Percentiles rank a stretch among this genome's conserved stretches.
Evolutionary conservation across 129 eudicot species (phyloP).

Genomic region (Artemisia tridentata): DNA sequence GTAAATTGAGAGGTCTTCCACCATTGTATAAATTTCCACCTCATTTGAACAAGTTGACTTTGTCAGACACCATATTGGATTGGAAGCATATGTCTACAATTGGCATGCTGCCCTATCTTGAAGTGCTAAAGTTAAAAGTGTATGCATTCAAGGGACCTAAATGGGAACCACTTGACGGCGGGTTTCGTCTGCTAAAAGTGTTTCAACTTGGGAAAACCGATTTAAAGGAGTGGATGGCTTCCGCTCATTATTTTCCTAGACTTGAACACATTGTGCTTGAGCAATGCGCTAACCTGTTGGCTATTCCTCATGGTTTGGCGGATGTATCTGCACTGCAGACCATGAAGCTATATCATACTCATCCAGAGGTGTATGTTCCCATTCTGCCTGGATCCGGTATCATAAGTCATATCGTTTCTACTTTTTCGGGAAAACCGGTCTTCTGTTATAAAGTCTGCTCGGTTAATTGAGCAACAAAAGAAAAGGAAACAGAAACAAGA

Average conservation of each 20-base stretch:
- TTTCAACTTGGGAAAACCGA: constrained; percentile 33
- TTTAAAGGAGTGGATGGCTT: constrained; percentile 39
- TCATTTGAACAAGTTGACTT: constrained; percentile 38
- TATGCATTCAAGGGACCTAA: constrained; percentile 40
- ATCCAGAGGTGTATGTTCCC: too few relatives aligned
- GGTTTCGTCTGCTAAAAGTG: constrained; percentile 36
- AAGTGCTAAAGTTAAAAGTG: constrained; percentile 43
- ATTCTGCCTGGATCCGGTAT: too few relatives aligned
- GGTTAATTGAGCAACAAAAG: constrained; percentile 31
- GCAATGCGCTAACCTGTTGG: constrained; percentile 24
- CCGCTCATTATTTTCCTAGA: constrained; percentile 36
- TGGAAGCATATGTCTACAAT: constrained; percentile 47
- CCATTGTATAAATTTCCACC: constrained; percentile 35
- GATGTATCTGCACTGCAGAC: constrained; percentile 38
- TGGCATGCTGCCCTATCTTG: constrained; percentile 49
- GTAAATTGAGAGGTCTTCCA: constrained; percentile 23
- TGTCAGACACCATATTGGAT: constrained; percentile 29
- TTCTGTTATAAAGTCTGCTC: constrained; percentile 35
- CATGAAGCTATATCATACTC: constrained; percentile 31
- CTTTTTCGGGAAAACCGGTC: not conserved
- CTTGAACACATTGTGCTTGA: constrained; percentile 29
- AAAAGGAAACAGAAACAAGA: constrained; percentile 23
- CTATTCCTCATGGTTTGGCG: constrained; percentile 39
- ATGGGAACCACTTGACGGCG: constrained; percentile 42
- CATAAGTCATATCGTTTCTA: too few relatives aligned